phyloP scores from a whole-genome alignment of 1,284 basidiomycete genomes.

The Tylopilus sp. region DNA sequence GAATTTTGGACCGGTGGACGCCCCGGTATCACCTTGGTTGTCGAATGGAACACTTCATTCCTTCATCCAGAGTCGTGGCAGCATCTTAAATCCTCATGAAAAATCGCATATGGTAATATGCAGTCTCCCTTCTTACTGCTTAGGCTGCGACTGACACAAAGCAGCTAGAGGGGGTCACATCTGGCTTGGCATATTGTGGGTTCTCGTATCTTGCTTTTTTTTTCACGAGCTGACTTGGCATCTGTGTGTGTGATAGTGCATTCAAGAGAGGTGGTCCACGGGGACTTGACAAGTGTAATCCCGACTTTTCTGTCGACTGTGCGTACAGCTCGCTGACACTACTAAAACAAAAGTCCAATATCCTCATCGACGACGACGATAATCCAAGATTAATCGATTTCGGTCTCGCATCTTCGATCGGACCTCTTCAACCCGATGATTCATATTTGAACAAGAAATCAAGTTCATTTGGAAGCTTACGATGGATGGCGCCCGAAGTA shows the following conservation, averaged over 20 bases:
- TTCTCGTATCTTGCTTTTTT: background rate
- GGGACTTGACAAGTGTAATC: slow-evolving; percentile 11
- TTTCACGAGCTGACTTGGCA: background rate
- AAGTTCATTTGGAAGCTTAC: slow-evolving; percentile 5
- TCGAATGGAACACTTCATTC: slow-evolving; percentile 6
- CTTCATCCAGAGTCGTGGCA: background rate
- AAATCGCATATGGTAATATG: slow-evolving; percentile 6
- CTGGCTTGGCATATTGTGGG: slow-evolving; percentile 5
- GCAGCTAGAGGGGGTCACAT: slow-evolving; percentile 1
- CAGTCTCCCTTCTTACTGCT: background rate
- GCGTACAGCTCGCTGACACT: background rate
- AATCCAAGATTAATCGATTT: slow-evolving; percentile 12
- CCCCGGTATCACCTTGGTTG: slow-evolving; percentile 10
- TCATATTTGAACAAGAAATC: slow-evolving; percentile 5
- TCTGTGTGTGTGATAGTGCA: slow-evolving; percentile 1
- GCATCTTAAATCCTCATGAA: background rate
- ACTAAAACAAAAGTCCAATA: background rate
- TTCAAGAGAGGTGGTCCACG: slow-evolving; percentile 1
- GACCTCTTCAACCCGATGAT: slow-evolving; percentile 5
- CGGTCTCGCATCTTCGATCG: slow-evolving; percentile 11
- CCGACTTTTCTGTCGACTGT: too few relatives aligned
- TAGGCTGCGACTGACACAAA: background rate
- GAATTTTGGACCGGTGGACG: slow-evolving; percentile 9
- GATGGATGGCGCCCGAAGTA: slow-evolving; percentile 12
- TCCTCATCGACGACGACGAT: slow-evolving; percentile 4